Conservation (phyloP, 1,284 basidiomycete species). For the Rhodotorula sp. region DNA sequence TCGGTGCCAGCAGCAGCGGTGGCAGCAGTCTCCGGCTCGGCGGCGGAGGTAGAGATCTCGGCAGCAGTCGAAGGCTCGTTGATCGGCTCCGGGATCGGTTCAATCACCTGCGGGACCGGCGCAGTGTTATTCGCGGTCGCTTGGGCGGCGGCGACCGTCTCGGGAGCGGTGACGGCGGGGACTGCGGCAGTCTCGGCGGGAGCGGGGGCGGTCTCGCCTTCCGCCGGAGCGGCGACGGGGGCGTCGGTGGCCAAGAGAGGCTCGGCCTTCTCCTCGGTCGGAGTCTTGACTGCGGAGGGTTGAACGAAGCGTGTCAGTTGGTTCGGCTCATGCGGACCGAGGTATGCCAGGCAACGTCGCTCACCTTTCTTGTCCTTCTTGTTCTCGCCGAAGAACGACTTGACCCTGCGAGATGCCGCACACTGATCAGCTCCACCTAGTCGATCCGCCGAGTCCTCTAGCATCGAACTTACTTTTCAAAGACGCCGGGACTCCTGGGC, state of each 20-base stretch:
- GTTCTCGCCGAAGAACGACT: constrained; percentile 34
- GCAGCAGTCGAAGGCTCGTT: constrained; percentile 19
- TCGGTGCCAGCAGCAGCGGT: neutral
- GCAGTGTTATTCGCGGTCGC: constrained; percentile 17
- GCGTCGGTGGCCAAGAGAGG: constrained; percentile 1
- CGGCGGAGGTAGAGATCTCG: constrained; percentile 1
- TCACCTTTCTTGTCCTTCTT: constrained; percentile 36
- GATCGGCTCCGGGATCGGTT: constrained; percentile 6
- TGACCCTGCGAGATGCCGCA: constrained; percentile 6
- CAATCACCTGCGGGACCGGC: constrained; percentile 39
- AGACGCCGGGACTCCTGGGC: constrained; percentile 24
- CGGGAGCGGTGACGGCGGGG: constrained; percentile 12
- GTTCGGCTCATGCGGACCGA: too few species aligned
- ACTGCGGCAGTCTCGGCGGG: neutral
- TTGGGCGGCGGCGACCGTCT: constrained; percentile 19
- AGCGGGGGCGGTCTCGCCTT: neutral
- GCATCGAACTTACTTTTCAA: constrained; percentile 21
- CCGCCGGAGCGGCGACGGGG: neutral
- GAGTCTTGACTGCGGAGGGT: constrained; percentile 22
- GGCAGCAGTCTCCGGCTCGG: constrained; percentile 6
- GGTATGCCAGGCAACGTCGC: neutral
- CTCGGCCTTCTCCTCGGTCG: constrained; percentile 29
- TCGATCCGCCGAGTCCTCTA: fast-evolving
- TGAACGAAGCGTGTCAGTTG: neutral
- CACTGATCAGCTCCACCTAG: neutral